A percentile compares a stretch with the other conserved stretches of the same genome.
phyloP scores from a whole-genome alignment of 1,284 basidiomycete species.

The Sutorius eximius region DNA sequence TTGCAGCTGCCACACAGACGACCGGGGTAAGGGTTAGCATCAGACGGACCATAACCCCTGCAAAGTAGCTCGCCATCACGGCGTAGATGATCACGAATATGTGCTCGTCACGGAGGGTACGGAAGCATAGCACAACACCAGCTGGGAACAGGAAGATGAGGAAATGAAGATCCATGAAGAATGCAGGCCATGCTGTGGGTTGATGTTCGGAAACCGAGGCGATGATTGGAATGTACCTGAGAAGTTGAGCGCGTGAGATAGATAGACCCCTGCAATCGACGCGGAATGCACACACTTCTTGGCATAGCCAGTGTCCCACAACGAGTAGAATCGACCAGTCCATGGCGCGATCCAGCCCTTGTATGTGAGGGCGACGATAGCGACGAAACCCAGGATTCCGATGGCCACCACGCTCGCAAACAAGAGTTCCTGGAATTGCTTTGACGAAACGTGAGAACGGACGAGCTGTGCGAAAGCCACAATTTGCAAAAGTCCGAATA shows the following conservation, averaged over 20 bases:
- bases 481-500: slow-evolving; percentile 96
- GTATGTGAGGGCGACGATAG: slow-evolving; percentile 82
- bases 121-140: slow-evolving; percentile 93
- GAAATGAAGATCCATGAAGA: slow-evolving; percentile 99
- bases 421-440: slow-evolving; percentile 89
- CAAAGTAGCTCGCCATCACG: slow-evolving; percentile 95
- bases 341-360: slow-evolving; percentile 97
- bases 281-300: slow-evolving; percentile 67
- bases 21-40: slow-evolving; percentile 93
- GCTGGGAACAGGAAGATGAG: slow-evolving; percentile 98
- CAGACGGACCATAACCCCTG: slow-evolving; percentile 97
- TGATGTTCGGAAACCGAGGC: slow-evolving; percentile 99
- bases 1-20: slow-evolving; percentile 89
- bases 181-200: slow-evolving; percentile 98
- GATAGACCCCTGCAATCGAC: slow-evolving; percentile 1
- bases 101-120: slow-evolving; percentile 93
- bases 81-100: slow-evolving; percentile 99
- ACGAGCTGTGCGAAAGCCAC: slow-evolving; percentile 93
- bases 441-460: slow-evolving; percentile 85
- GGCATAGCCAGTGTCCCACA: slow-evolving; percentile 99
- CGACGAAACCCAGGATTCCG: slow-evolving; percentile 72
- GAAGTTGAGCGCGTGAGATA: slow-evolving; percentile 9
- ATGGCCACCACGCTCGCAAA: slow-evolving; percentile 67
- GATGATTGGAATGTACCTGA: slow-evolving; percentile 94
- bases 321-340: slow-evolving; percentile 98